A percentile compares a stretch with the other conserved stretches of the same genome.
Conservation (phyloP, 192 early-diverging fungal species). For the Backusella westeae region DNA sequence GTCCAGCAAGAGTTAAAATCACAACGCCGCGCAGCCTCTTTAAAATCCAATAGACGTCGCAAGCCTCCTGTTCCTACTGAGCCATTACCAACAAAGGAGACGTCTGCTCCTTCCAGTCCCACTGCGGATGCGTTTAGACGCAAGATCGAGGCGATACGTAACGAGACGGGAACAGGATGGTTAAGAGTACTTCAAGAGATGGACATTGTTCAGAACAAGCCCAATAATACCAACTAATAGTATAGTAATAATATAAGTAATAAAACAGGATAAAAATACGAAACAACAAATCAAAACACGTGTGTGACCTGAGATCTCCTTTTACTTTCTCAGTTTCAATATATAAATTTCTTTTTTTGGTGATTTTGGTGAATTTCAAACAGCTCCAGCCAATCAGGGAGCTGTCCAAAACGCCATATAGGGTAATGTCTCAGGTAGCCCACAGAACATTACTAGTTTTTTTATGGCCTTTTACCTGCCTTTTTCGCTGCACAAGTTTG, state of each 20-base stretch:
- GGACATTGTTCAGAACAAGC: conserved; percentile 23
- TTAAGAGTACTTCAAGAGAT: conserved; percentile 52
- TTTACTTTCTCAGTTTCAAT: neutral
- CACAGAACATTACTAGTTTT: too few species aligned
- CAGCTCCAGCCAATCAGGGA: too few species aligned
- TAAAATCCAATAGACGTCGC: conserved; percentile 10
- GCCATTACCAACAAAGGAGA: neutral
- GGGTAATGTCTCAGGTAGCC: too few species aligned
- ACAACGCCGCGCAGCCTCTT: conserved; percentile 17
- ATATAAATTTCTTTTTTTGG: too few species aligned
- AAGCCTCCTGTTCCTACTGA: conserved; percentile 17
- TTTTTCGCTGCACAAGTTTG: too few species aligned
- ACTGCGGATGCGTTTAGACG: conserved; percentile 38
- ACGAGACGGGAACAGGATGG: conserved; percentile 53
- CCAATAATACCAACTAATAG: neutral
- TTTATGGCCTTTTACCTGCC: too few species aligned
- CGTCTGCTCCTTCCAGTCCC: conserved; percentile 6
- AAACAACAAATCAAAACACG: neutral
- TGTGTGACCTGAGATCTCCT: neutral
- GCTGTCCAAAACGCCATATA: too few species aligned
- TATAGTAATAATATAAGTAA: neutral
- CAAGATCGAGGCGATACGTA: conserved; percentile 50
- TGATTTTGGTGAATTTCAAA: too few species aligned
- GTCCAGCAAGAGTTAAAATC: conserved; percentile 18
- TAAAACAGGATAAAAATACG: neutral